These are phyloP conservation scores for Aaosphaeria pasadenensis DNA, from an alignment of 2,329 filamentous ascomycete species.

Conservation along the genomic window DNA sequence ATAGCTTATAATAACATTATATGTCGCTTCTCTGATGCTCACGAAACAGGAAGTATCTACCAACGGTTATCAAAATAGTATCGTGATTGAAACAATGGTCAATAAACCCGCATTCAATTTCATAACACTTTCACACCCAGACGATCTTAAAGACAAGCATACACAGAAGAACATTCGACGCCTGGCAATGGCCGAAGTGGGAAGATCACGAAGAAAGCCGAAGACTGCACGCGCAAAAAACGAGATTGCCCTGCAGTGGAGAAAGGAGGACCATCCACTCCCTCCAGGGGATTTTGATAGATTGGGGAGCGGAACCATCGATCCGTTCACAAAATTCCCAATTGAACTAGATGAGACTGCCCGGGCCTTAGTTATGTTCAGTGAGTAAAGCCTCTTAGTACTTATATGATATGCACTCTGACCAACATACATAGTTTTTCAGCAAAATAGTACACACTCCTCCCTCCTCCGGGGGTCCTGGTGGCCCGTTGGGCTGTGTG, in stretches of 20 bases:
- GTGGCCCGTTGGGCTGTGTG: constrained; percentile 23
- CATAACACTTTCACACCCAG: constrained; percentile 28
- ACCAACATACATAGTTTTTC: constrained; percentile 19
- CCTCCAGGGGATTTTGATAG: constrained; percentile 10
- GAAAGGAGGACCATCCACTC: not conserved
- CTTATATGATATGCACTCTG: not conserved
- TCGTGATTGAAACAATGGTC: constrained; percentile 17
- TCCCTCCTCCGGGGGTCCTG: constrained; percentile 21
- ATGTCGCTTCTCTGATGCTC: too few species aligned
- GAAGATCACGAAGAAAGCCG: constrained; percentile 18
- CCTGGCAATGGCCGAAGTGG: constrained; percentile 33
- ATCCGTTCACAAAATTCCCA: constrained; percentile 24
- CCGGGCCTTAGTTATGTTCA: constrained; percentile 20
- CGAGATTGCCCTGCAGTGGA: constrained; percentile 24
- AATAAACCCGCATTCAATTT: constrained; percentile 26
- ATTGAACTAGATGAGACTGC: constrained; percentile 20
- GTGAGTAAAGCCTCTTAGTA: constrained; percentile 13
- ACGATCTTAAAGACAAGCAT: constrained; percentile 29
- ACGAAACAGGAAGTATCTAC: too few species aligned
- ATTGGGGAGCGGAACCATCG: constrained; percentile 17
- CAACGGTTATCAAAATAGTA: not conserved
- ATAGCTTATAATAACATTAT: too few species aligned
- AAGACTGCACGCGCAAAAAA: constrained; percentile 23
- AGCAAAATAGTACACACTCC: constrained; percentile 15
- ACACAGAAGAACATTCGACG: constrained; percentile 28